Conservation (phyloP, 2,329 filamentous ascomycete genomes). For the Phaeosphaeriaceae sp. region DNA sequence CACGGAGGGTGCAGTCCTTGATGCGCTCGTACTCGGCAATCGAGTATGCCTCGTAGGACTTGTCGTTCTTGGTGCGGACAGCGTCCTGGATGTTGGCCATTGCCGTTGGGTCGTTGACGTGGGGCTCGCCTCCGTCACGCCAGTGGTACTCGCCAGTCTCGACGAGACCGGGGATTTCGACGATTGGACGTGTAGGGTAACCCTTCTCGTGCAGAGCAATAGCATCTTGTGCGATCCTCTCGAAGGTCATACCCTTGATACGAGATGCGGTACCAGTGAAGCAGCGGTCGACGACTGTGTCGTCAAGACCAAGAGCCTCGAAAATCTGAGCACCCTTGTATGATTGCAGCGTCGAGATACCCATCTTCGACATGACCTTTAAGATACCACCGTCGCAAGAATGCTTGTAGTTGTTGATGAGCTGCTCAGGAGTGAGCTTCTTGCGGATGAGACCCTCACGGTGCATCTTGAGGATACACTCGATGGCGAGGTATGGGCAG, state of each 20-base stretch:
- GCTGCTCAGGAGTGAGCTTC: constrained; percentile 79
- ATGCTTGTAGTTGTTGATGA: constrained; percentile 96
- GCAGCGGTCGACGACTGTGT: constrained; percentile 89
- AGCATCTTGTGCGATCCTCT: constrained; percentile 90
- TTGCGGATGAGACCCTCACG: constrained; percentile 92
- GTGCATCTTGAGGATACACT: constrained; percentile 97
- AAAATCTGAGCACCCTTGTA: constrained; percentile 99
- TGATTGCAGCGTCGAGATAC: constrained; percentile 92
- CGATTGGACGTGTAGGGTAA: constrained; percentile 81
- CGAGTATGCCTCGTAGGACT: constrained; percentile 97
- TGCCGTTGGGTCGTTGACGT: constrained; percentile 92
- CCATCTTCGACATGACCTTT: constrained; percentile 99
- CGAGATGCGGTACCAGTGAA: constrained; percentile 94
- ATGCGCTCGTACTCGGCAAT: constrained; percentile 93
- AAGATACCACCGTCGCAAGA: constrained; percentile 95
- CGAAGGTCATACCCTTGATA: constrained; percentile 93
- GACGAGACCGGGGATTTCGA: constrained; percentile 78
- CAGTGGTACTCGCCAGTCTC: constrained; percentile 98
- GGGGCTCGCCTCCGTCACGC: constrained; percentile 93
- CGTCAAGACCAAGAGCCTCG: constrained; percentile 91
- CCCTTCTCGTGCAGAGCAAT: constrained; percentile 95
- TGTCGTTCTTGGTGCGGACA: constrained; percentile 96
- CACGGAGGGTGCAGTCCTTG: constrained; percentile 93
- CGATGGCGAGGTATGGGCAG: constrained; percentile 93
- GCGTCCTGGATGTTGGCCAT: constrained; percentile 98